Base-by-base conservation (phyloP, 768 basidiomycete species). In the Termitomyces bulborhizus region DNA sequence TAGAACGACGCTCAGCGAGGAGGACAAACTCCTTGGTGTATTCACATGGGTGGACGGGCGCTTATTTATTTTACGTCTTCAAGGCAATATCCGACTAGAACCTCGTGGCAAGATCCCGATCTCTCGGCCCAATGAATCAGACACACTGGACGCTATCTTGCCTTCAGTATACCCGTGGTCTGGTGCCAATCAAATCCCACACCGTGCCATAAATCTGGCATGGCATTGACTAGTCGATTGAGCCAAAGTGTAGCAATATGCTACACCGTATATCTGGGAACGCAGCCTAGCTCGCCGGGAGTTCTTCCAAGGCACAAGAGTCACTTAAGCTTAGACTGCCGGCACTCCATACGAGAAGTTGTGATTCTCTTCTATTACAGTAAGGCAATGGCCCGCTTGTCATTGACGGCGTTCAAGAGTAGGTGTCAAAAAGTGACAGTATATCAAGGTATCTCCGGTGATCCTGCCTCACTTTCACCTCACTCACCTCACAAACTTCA, bases 271-370 rank as follows among this genome's bases (percentile, higher is more conserved):
- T 21, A 12, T 27, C n/a, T 15, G 13, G 42, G 16, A 24, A 5
- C 6, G 11, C 42, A 21, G 4, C 5, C 13, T 3, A 11, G 9
- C 18, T 6, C 21, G 21, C 21, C 3, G 12, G 13, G 16, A 13
- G 21, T 12, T 18, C 6, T 9, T 26, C 1, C 15, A 11, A 37
- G 24, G 36, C 36, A 49, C 36, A 49, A 16, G 15, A 11, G 13
- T 15, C 47, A 26, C 48, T 61, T 11, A 24, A 51, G 13, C 48
- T 61, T 4, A 24, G 54, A 36, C 48, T 7, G 31, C 27, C 37
- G 29, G n/a, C 12, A 31, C 44, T n/a, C 48, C 40, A 40, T 29
- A 7, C 6, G 9, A 50, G 49, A 50, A 50, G 49, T 26, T 50
- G 37, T 50, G n/a, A n/a, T 50, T 50, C 41, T 51, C 50, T 21